These are phyloP conservation scores for Solanum chilense DNA, from an alignment of 257 asterid species.

Conservation along the genomic window DNA sequence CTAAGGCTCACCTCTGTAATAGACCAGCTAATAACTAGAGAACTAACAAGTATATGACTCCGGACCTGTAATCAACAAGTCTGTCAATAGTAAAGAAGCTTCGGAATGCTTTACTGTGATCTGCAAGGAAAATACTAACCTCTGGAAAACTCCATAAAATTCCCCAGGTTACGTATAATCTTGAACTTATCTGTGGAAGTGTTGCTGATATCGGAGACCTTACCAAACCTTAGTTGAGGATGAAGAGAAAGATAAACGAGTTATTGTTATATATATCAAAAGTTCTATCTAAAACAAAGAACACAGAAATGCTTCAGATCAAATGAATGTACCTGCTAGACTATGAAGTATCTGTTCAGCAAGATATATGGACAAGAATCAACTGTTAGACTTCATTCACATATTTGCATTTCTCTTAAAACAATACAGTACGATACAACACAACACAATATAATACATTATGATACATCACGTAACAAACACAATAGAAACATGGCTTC, in stretches of 20 bases:
- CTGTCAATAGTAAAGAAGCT: background rate
- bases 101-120: background rate
- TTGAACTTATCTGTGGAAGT: slow-evolving; percentile 73
- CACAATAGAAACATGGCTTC: background rate
- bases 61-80: slow-evolving; percentile 21
- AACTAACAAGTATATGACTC: slow-evolving; percentile 46
- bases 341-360: slow-evolving; percentile 33
- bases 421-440: background rate
- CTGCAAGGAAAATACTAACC: slow-evolving; percentile 2
- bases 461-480: background rate
- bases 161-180: slow-evolving; percentile 83
- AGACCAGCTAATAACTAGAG: slow-evolving; percentile 82
- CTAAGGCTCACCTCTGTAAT: slow-evolving; percentile 44
- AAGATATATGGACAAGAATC: background rate
- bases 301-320: background rate
- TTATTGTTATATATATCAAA: background rate
- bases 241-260: background rate
- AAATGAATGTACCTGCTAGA: slow-evolving; percentile 17
- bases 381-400: background rate
- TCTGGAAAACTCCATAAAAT: slow-evolving; percentile 82
- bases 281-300: background rate
- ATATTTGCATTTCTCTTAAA: background rate
- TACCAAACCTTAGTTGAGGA: slow-evolving; percentile 35
- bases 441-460: no score
- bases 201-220: slow-evolving; percentile 86